Base-by-base conservation (phyloP, 805 yeast genomes). In the Danielozyma ontarioensis region DNA sequence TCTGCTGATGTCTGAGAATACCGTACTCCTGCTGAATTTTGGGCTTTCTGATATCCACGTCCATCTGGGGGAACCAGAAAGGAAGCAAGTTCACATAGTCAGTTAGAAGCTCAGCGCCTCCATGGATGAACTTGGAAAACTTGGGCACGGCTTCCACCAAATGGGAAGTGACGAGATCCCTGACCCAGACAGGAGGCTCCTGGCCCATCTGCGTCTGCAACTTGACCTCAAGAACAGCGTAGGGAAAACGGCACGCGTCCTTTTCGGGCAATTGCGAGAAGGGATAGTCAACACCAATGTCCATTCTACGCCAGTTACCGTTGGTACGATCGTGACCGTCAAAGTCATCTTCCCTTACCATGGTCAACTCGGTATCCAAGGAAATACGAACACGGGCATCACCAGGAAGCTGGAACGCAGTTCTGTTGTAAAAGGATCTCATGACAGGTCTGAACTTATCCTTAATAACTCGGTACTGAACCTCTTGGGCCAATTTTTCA, bases 351-450 rank as follows among this genome's bases (percentile, higher is more conserved):
- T 93, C 99, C 58, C 98, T 80, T 27, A 90, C 88, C 96, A 93
- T 86, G n/a, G 95, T 71, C 45, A 93, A 74, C 64, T 93, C 97
- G 0, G 98, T 90, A 57, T 93, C 99, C 43, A 93, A 78, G 28
- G 98, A 93, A 44, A 94, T 93, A 70, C 99, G 88, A 26, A 93
- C 99, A 53, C 98, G 78, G 5, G 99, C 98, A 62, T 93, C 99
- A 38, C 99, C 99, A 4, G 99, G 98, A 37, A 93, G 75, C 68
- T 93, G 98, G 76, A 93, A 93, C 2, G 98, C 98, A 24, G 98
- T 93, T 71, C 99, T 83, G 63, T 89, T 88, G 65, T 93, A 93
- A 59, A 93, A 93, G 1, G 97, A 85, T 61, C 99, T 78, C 64
- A 87, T 84, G 28, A 88, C 96, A 1, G 99, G 99, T 53, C 97